These are phyloP conservation scores for Suillus discolor DNA, from an alignment of 768 basidiomycete genomes.

Conservation along the genomic window DNA sequence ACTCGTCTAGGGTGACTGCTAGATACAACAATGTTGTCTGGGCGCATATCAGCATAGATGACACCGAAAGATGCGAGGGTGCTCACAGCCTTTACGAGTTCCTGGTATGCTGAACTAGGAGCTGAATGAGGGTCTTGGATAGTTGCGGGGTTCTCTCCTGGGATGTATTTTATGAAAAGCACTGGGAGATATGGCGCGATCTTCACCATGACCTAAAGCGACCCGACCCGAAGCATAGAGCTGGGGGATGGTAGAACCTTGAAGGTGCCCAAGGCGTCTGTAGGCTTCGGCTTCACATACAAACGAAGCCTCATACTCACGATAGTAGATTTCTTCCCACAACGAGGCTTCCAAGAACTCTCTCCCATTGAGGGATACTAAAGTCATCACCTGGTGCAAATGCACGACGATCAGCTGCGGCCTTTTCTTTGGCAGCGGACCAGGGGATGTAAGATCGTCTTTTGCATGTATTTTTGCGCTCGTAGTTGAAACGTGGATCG, in stretches of 20 bases:
- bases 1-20: neutral
- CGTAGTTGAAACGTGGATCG: neutral
- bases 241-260: neutral
- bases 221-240: constrained; percentile 5
- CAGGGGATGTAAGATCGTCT: neutral
- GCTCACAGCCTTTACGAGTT: neutral
- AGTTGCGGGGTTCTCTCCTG: neutral
- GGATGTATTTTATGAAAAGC: constrained; percentile 4
- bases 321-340: neutral
- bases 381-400: neutral
- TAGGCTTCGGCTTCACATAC: neutral
- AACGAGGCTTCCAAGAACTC: neutral
- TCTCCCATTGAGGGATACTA: neutral
- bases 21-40: neutral
- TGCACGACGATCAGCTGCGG: neutral
- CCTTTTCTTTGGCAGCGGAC: neutral
- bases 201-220: neutral
- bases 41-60: no score
- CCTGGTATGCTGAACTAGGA: neutral
- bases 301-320: neutral
- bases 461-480: neutral
- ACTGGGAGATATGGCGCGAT: constrained; percentile 6
- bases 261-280: neutral
- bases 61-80: no score
- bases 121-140: neutral